A percentile compares a stretch with the other conserved stretches of the same genome.
phyloP scores from a whole-genome alignment of 768 basidiomycete species.

The Mrakia frigida region DNA sequence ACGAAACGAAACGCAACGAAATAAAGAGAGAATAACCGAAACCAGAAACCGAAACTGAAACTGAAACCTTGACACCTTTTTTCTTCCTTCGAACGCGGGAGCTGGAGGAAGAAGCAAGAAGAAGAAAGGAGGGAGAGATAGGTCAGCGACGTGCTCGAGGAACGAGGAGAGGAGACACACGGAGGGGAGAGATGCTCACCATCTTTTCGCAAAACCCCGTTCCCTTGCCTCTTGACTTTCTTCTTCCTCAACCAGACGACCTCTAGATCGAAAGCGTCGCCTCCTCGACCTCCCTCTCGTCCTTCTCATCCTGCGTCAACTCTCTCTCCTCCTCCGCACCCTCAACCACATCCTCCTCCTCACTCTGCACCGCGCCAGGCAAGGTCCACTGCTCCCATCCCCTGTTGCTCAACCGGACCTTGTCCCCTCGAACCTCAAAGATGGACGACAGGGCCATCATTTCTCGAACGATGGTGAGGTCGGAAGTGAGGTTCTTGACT shows the following conservation, averaged over 20 bases:
- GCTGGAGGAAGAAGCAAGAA: no score
- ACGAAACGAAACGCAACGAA: no score
- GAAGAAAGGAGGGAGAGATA: no score
- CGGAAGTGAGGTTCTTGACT: constrained; percentile 60
- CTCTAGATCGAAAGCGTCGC: background rate
- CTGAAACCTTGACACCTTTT: no score
- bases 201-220: no score
- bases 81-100: no score
- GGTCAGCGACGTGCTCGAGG: no score
- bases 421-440: constrained; percentile 60
- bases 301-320: constrained; percentile 6
- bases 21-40: no score
- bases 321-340: background rate
- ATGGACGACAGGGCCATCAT: constrained; percentile 61
- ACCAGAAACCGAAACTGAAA: no score
- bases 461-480: constrained; percentile 58
- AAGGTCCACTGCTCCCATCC: constrained; percentile 61
- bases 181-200: no score
- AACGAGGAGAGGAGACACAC: no score
- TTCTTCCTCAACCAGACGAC: background rate
- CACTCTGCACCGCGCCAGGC: constrained; percentile 56
- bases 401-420: constrained; percentile 58
- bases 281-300: constrained; percentile 13
- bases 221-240: background rate
- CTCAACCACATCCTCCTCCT: constrained; percentile 46